phyloP scores from a whole-genome alignment of 495 filamentous ascomycete species.

The Aspergillus wentii region DNA sequence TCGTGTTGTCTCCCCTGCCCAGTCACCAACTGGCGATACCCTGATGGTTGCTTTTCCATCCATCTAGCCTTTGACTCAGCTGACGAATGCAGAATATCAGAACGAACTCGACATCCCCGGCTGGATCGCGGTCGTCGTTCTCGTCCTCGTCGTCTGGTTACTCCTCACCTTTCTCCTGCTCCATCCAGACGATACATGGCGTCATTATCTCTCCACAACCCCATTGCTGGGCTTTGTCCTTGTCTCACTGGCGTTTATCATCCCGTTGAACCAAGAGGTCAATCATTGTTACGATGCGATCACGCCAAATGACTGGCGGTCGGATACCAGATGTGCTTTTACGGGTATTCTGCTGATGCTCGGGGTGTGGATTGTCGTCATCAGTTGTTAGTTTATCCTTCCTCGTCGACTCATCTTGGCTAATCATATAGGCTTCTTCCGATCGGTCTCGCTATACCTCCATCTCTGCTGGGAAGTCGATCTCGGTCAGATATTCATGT shows the following conservation, averaged over 20 bases:
- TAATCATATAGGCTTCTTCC: conserved; percentile 55
- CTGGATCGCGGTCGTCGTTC: conserved; percentile 64
- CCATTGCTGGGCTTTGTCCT: conserved; percentile 21
- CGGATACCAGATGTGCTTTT: conserved; percentile 64
- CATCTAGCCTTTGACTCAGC: too few species aligned
- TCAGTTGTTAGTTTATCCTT: conserved; percentile 54
- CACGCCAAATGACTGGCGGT: conserved; percentile 78
- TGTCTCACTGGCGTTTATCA: conserved; percentile 66
- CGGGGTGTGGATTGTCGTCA: conserved; percentile 65
- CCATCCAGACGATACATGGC: conserved; percentile 68
- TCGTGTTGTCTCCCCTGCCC: conserved; percentile 12
- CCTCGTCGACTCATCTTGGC: neutral
- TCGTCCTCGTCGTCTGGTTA: conserved; percentile 60
- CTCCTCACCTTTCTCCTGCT: conserved; percentile 67
- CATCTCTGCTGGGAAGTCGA: conserved; percentile 87
- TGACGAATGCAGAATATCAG: conserved; percentile 1
- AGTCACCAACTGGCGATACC: conserved; percentile 4
- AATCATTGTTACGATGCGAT: conserved; percentile 73
- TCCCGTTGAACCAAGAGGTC: conserved; percentile 65
- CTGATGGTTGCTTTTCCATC: too few species aligned
- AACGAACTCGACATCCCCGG: conserved; percentile 52
- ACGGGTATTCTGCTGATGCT: conserved; percentile 72
- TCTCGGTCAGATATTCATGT: conserved; percentile 74
- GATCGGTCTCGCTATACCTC: conserved; percentile 78
- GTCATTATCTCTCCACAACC: conserved; percentile 68